Evolutionary conservation across 176 grass and related monocot genomes (phyloP), one percentile per base, ranked within the genome.

Genomic region (Themeda triandra): DNA sequence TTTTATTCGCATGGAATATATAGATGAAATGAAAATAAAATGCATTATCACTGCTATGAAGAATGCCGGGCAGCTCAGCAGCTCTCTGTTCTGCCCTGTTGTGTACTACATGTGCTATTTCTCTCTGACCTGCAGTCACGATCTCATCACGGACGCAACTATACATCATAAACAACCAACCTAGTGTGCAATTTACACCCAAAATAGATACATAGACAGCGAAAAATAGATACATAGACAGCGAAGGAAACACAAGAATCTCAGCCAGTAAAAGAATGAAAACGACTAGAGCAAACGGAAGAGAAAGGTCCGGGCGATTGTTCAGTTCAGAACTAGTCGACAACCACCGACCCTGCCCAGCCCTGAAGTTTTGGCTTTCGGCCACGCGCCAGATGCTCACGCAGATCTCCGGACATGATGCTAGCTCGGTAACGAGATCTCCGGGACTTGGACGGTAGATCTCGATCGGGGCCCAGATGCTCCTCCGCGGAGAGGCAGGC

Each of bases 311-410:
- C n/a, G 39, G 9, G 18, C 48, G 68, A 76, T 39, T 53, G 68
- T 11, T 75, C 40, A n/a, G 68, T 11, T 75, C 40, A n/a, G 77
- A 58, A 75, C 42, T 86, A 79, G 58, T 27, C 54, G 76, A 78
- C 68, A 39, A 84, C 0, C 65, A 74, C 45, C 23, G 33, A 56
- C 56, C 79, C 39, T 69, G 66, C 62, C 30, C 14, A 62, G 75
- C 76, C 85, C 89, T 83, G 6, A 83, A 88, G 80, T 80, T 86
- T 84, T 84, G 89, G 87, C 87, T 85, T 92, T 92, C 69, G 80
- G 28, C 66, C 80, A 69, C 39, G 72, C 87, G 73, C 80, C 71
- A 82, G 77, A 82, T 89, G 70, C 45, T 83, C 72, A 29, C n/a
- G 63, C 41, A 79, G 89, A 94, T 94, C 80, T 84, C 87, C 89